Conservation (phyloP, 2,329 filamentous ascomycete species). For the Paramyrothecium roridum region DNA sequence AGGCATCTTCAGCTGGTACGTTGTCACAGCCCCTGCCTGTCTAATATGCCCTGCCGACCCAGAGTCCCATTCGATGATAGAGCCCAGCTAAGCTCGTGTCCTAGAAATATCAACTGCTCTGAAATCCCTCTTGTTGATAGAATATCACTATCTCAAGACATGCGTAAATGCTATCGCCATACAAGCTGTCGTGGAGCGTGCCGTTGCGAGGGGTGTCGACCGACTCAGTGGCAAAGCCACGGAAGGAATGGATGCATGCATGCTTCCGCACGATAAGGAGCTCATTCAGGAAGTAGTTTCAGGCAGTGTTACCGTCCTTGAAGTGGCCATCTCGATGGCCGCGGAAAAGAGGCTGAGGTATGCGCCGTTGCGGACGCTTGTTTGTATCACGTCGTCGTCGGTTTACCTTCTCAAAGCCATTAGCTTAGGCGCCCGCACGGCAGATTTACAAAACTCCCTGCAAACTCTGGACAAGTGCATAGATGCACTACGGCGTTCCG, state of each 20-base stretch:
- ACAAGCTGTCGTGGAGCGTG: slow-evolving; percentile 14
- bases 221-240: slow-evolving; percentile 1
- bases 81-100: not conserved
- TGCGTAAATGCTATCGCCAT: slow-evolving; percentile 15
- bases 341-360: slow-evolving; percentile 10
- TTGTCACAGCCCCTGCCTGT: not conserved
- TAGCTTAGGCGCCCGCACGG: slow-evolving; percentile 8
- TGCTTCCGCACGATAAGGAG: slow-evolving; percentile 10
- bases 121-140: slow-evolving; percentile 8
- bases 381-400: slow-evolving; percentile 16
- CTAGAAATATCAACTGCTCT: slow-evolving; percentile 6
- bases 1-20: not conserved
- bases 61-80: too few species aligned
- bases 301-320: slow-evolving; percentile 11
- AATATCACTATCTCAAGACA: slow-evolving; percentile 15
- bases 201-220: slow-evolving; percentile 6
- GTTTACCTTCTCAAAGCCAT: slow-evolving; percentile 17
- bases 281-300: slow-evolving; percentile 15
- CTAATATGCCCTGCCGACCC: too few species aligned
- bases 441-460: slow-evolving; percentile 11
- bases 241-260: slow-evolving; percentile 10
- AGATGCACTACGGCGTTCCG: slow-evolving; percentile 5
- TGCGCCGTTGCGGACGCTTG: slow-evolving; percentile 11
- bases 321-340: slow-evolving; percentile 10
- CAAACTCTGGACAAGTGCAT: slow-evolving; percentile 12